Evolutionary conservation across 2,329 filamentous ascomycete species (phyloP).

Genomic region (Trichophyton schoenleinii): DNA sequence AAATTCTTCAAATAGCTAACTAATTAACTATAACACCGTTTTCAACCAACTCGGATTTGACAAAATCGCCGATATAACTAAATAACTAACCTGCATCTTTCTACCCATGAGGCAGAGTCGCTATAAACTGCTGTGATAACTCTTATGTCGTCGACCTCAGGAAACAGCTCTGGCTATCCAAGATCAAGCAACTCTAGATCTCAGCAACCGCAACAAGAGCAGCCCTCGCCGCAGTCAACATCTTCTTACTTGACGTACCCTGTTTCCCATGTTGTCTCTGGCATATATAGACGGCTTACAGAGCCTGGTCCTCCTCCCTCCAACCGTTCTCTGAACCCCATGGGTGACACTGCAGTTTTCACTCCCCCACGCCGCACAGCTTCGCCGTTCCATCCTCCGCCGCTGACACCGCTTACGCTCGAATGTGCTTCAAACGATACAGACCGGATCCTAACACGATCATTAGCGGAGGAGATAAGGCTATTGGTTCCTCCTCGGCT

Average conservation of each 20-base stretch:
- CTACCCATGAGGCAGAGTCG: background rate
- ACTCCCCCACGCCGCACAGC: conserved; percentile 48
- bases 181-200: background rate
- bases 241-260: conserved; percentile 40
- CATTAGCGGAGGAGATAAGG: conserved; percentile 83
- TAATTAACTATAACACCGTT: background rate
- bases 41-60: background rate
- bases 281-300: conserved; percentile 54
- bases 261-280: conserved; percentile 44
- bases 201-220: conserved; percentile 5
- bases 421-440: conserved; percentile 47
- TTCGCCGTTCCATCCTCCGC: conserved; percentile 77
- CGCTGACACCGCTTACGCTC: conserved; percentile 67
- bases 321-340: conserved; percentile 14
- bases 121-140: background rate
- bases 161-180: background rate
- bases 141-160: background rate
- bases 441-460: conserved; percentile 52
- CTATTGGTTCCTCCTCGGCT: conserved; percentile 75
- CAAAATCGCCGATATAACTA: background rate
- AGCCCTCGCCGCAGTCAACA: conserved; percentile 22
- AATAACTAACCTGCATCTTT: background rate
- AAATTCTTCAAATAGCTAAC: background rate
- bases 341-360: conserved; percentile 42
- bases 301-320: conserved; percentile 24